Base-by-base conservation (phyloP, 768 basidiomycete species). In the Amyloporia xantha region DNA sequence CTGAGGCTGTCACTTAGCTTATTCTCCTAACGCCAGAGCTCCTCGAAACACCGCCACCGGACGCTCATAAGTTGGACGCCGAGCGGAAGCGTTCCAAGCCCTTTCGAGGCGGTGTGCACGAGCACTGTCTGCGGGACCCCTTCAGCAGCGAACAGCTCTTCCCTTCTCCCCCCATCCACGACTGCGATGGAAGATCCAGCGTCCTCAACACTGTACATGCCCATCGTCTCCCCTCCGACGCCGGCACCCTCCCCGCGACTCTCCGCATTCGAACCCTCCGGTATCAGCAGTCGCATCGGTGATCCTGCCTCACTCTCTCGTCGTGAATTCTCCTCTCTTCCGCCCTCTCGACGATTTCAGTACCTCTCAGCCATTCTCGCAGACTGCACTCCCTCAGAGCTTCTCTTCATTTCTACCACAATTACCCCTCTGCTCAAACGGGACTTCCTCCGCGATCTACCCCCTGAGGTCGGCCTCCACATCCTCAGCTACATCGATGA, bases 401-500 rank as follows among this genome's bases (percentile, higher is more conserved):
- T 86, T n/a, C 66, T 78, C 6, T 84, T 77, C 67, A 71, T 87
- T 54, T 83, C 82, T 0, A 72, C 76, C 4, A 75, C 73, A n/a
- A 76, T 86, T 57, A 68, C 78, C 0, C 79, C 80, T 1, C 72
- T 82, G 36, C 77, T 87, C 53, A 78, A 78, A 55, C 77, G 79
- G 0, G 82, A 86, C 55, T 79, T 81, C 51, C 61, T 79, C 5
- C 59, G 63, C 2, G 71, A 64, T 26, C 59, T 66, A 11, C 63
- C 63, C 10, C 41, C 75, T 13, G 92, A 96, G 66, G 70, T 96
- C 12, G 77, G 81, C 0, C 64, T 92, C 19, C 78, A 91, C 57
- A 77, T 93, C 47, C 72, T 96, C 28, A 66, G 74, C 48, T 93
- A 82, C 63, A 71, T 95, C 37, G 81, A 91, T 48, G 84, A 91